phyloP scores from a whole-genome alignment of 108 stramenopile genomes.

The Schizochytrium sp. region DNA sequence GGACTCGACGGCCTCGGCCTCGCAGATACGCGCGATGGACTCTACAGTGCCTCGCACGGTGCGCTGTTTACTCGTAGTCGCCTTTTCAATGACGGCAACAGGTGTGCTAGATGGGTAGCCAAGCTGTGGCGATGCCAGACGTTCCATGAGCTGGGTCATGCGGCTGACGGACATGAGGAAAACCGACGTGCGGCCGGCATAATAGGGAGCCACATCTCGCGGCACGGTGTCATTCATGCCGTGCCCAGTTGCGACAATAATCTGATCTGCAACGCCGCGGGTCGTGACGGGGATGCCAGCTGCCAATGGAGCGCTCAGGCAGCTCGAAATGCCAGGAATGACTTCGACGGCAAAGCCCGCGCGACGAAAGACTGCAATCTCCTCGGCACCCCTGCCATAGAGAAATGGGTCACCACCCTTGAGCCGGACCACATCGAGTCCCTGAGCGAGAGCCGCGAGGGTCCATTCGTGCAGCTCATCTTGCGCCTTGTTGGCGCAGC shows the following conservation, averaged over 20 bases:
- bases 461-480: constrained; percentile 85
- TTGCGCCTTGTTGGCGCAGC: constrained; percentile 86
- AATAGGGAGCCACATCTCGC: constrained; percentile 38
- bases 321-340: constrained; percentile 70
- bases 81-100: constrained; percentile 47
- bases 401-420: constrained; percentile 98
- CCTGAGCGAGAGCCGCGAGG: constrained; percentile 61
- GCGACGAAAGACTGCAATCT: constrained; percentile 75
- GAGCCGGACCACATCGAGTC: constrained; percentile 82
- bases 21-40: constrained; percentile 22
- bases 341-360: constrained; percentile 68
- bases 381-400: constrained; percentile 93
- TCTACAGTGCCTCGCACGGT: constrained; percentile 34
- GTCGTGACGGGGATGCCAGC: constrained; percentile 91
- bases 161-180: constrained; percentile 56
- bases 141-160: constrained; percentile 35
- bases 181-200: constrained; percentile 41
- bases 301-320: constrained; percentile 83
- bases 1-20: background rate
- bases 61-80: constrained; percentile 46
- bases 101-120: constrained; percentile 38
- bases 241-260: constrained; percentile 17
- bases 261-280: constrained; percentile 82
- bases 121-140: constrained; percentile 18
- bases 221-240: constrained; percentile 21